Evolutionary conservation across 2,329 filamentous ascomycete species (phyloP), one percentile per base, ranked within the genome.

Genomic region (Alternaria metachromatica): DNA sequence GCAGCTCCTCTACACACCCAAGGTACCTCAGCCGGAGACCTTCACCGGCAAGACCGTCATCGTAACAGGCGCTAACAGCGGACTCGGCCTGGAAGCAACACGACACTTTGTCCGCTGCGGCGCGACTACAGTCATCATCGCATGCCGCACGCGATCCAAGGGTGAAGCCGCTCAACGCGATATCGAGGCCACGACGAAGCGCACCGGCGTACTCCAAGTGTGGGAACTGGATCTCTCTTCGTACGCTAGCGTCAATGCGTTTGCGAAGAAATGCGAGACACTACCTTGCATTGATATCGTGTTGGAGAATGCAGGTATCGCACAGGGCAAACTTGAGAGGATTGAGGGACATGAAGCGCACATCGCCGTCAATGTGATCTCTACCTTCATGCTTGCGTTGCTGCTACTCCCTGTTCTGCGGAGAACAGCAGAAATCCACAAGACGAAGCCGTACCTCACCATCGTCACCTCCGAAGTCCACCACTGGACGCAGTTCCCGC

Each of bases 21-120:
- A 23, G n/a, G 6, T 60, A 3, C 58, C 58, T 4, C 21, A 60
- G 15, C 51, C 58, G 6, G 15, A 18, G 10, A 61, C 51, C 12
- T 61, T 74, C 33, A 48, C 73, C 3, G 69, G 72, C 6, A 72
- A 74, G 58, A 81, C 80, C 1, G 74, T 82, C 58, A 79, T 85
- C 25, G 79, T 85, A 2, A 86, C 84, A 1, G 84, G 84, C 44
- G 76, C 80, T 7, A 85, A 85, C 62, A 74, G 74, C 10, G 84
- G 83, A 1, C 76, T 69, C 21, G 74, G 54, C 68, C 73, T 60
- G 41, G 58, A 70, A 45, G 60, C 64, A 6, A 77, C 79, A 1
- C 69, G 72, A 6, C 82, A 84, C 60, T 75, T 83, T 41, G 79
- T 81, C 5, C 66, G 71, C 1, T 72, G 81, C 4, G 74, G 77